A percentile compares a stretch with the other conserved stretches of the same genome.
Evolutionary conservation across 2,329 filamentous ascomycete genomes (phyloP).

Genomic region (Juglanconis juglandina): DNA sequence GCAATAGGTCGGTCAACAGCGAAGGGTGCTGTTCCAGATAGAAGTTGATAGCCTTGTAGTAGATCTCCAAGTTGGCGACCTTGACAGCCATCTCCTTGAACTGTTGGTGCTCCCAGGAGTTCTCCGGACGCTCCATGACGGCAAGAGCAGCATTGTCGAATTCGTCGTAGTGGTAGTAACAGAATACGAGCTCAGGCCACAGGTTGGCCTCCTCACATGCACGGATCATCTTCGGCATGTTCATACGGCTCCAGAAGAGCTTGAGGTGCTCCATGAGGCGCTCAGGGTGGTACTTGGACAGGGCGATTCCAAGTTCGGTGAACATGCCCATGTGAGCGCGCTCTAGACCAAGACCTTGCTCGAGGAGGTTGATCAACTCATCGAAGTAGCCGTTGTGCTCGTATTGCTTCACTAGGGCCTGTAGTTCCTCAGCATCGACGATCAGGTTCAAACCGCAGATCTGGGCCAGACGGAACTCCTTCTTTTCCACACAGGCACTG

Average conservation of each 20-base stretch:
- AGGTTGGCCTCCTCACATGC: constrained; percentile 92
- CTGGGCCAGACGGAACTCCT: constrained; percentile 97
- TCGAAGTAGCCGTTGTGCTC: constrained; percentile 97
- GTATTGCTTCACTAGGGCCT: constrained; percentile 92
- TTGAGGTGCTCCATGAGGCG: constrained; percentile 98
- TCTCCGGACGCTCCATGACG: constrained; percentile 95
- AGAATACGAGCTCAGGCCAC: constrained; percentile 96
- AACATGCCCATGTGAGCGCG: constrained; percentile 96
- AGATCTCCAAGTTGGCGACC: constrained; percentile 97
- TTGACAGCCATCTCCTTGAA: constrained; percentile 99
- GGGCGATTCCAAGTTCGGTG: constrained; percentile 84
- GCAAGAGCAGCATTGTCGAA: constrained; percentile 95
- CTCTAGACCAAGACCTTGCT: constrained; percentile 91
- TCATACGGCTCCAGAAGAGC: constrained; percentile 96
- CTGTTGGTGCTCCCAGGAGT: constrained; percentile 98
- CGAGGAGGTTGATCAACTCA: constrained; percentile 89
- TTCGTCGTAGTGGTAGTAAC: constrained; percentile 98
- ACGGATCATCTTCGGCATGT: constrained; percentile 94
- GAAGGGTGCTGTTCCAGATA: constrained; percentile 97
- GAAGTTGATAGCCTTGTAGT: constrained; percentile 95
- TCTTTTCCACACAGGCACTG: constrained; percentile 92
- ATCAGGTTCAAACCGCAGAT: constrained; percentile 98
- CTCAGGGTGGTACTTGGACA: constrained; percentile 93
- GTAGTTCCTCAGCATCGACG: constrained; percentile 91
- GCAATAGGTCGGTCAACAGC: constrained; percentile 89